A percentile compares a stretch with the other conserved stretches of the same genome.
Conservation (phyloP, 345 rosid species). For the Mangifera indica region DNA sequence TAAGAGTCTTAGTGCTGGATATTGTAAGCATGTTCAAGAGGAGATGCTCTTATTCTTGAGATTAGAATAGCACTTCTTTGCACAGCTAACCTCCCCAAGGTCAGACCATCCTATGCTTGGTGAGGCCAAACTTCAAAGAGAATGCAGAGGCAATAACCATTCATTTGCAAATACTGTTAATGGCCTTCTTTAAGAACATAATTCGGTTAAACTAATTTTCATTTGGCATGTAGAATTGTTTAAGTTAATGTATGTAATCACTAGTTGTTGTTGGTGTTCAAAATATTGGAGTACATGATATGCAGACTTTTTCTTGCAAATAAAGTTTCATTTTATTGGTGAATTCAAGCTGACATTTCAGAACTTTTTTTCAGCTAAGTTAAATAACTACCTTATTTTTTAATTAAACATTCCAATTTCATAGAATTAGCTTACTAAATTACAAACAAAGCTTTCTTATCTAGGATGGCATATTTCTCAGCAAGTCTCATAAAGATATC, state of each 20-base stretch:
- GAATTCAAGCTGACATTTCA: neutral
- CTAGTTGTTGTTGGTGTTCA: constrained; percentile 16
- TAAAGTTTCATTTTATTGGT: neutral
- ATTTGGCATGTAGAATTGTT: constrained; percentile 45
- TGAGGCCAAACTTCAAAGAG: constrained; percentile 87
- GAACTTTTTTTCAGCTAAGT: too few relatives aligned
- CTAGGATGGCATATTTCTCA: neutral
- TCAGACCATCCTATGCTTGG: constrained; percentile 90
- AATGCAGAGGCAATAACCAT: constrained; percentile 54
- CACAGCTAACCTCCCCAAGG: constrained; percentile 81
- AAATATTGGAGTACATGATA: constrained; percentile 17
- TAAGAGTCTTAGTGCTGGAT: constrained; percentile 70
- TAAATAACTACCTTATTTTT: neutral
- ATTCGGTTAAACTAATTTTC: too few relatives aligned
- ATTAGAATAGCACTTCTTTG: constrained; percentile 74
- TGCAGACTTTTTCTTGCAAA: constrained; percentile 14
- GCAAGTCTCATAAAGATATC: neutral
- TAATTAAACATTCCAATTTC: neutral
- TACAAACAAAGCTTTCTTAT: neutral
- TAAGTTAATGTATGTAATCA: constrained; percentile 32
- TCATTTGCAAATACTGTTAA: constrained; percentile 46
- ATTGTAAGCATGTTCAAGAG: constrained; percentile 81
- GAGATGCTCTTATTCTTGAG: constrained; percentile 81
- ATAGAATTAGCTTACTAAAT: neutral
- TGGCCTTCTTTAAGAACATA: constrained; percentile 57